Conservation (phyloP, 495 filamentous ascomycete species). For the Emericellopsis terricola region DNA sequence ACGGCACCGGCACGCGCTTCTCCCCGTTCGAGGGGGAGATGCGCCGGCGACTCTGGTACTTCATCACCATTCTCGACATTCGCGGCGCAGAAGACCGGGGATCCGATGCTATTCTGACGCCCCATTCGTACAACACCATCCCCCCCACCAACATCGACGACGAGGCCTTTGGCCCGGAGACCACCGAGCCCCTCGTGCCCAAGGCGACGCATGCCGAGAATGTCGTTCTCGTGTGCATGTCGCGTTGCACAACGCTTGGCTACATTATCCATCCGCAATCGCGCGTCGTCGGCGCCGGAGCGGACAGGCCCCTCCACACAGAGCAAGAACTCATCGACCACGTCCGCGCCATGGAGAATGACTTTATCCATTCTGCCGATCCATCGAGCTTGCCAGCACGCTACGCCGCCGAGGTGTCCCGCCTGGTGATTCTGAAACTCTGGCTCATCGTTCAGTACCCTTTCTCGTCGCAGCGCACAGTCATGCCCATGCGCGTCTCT, state of each 20-base stretch:
- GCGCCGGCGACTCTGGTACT: slow-evolving; percentile 29
- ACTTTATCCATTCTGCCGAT: slow-evolving; percentile 12
- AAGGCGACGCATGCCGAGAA: slow-evolving; percentile 24
- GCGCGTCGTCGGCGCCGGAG: slow-evolving; percentile 2
- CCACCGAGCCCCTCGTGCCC: slow-evolving; percentile 19
- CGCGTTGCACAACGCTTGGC: slow-evolving; percentile 33
- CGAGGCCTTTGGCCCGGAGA: slow-evolving; percentile 19
- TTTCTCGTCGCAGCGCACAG: slow-evolving; percentile 16
- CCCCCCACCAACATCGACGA: slow-evolving; percentile 29
- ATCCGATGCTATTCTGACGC: slow-evolving; percentile 19
- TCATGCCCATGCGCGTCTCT: slow-evolving; percentile 1
- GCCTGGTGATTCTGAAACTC: slow-evolving; percentile 42
- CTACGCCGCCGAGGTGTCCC: slow-evolving; percentile 13
- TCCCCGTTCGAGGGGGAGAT: slow-evolving; percentile 30
- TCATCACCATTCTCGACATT: slow-evolving; percentile 21
- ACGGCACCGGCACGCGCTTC: slow-evolving; percentile 22
- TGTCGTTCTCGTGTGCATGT: slow-evolving; percentile 55
- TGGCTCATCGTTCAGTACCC: slow-evolving; percentile 49
- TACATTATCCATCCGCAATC: slow-evolving; percentile 12
- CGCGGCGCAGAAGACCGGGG: slow-evolving; percentile 20
- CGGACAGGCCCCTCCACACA: slow-evolving; percentile 1
- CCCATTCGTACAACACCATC: slow-evolving; percentile 19
- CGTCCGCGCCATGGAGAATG: slow-evolving; percentile 11
- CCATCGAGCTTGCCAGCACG: slow-evolving; percentile 7
- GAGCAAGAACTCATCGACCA: slow-evolving; percentile 10